Evolutionary conservation across 2,329 filamentous ascomycete species (phyloP).

Genomic region (Metarhizium robertsii): DNA sequence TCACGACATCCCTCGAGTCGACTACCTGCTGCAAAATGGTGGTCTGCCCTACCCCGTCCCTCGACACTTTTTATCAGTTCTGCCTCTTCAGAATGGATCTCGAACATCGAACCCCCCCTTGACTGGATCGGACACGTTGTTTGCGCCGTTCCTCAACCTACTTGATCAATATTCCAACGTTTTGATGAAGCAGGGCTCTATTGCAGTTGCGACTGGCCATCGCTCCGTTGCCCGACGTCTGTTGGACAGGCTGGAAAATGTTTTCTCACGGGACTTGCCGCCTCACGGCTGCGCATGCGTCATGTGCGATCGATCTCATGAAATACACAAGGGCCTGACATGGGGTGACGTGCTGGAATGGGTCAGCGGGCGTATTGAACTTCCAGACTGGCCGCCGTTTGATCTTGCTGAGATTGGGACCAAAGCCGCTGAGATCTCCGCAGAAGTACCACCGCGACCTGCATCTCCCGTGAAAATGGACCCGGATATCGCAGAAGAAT

Average conservation of each 20-base stretch:
- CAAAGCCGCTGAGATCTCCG: slow-evolving; percentile 51
- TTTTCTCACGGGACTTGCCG: slow-evolving; percentile 88
- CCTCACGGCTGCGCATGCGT: slow-evolving; percentile 77
- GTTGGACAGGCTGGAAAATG: slow-evolving; percentile 82
- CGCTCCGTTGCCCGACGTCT: slow-evolving; percentile 85
- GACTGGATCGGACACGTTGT: slow-evolving; percentile 61
- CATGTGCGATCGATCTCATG: slow-evolving; percentile 60
- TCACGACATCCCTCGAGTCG: slow-evolving; percentile 69
- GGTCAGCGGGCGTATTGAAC: slow-evolving; percentile 77
- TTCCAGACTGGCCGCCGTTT: slow-evolving; percentile 86
- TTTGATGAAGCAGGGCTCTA: slow-evolving; percentile 71
- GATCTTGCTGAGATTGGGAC: slow-evolving; percentile 54
- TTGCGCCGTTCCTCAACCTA: slow-evolving; percentile 72
- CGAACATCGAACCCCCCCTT: slow-evolving; percentile 56
- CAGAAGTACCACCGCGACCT: slow-evolving; percentile 49
- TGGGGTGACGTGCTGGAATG: slow-evolving; percentile 96
- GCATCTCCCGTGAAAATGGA: slow-evolving; percentile 67
- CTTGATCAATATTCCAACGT: slow-evolving; percentile 82
- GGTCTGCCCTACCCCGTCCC: slow-evolving; percentile 65
- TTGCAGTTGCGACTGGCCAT: slow-evolving; percentile 93
- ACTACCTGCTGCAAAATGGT: slow-evolving; percentile 86
- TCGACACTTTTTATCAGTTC: slow-evolving; percentile 60
- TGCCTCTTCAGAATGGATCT: slow-evolving; percentile 46
- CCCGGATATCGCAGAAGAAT: slow-evolving; percentile 89
- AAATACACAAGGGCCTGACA: slow-evolving; percentile 64